A percentile compares a stretch with the other conserved stretches of the same genome.
These are phyloP conservation scores for Globisporangium nodosum DNA, from an alignment of 352 stramenopile genomes.

Conservation along the genomic window DNA sequence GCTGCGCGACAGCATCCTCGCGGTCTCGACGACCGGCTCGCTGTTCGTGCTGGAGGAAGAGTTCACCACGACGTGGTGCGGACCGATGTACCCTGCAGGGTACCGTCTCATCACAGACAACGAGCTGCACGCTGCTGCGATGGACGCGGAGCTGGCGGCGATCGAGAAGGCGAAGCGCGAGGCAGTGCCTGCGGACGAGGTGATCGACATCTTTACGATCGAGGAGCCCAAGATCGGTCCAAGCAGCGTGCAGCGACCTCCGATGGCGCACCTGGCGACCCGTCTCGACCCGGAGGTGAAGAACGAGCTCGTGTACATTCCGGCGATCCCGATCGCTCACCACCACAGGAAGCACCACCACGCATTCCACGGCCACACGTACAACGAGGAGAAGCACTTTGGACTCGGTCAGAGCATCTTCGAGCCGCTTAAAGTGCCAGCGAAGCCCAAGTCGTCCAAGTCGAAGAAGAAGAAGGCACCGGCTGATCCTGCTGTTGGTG, in stretches of 20 bases:
- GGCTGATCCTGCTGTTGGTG: not conserved
- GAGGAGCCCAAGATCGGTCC: conserved; percentile 2
- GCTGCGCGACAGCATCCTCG: conserved; percentile 42
- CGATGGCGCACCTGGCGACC: conserved; percentile 11
- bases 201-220: conserved; percentile 50
- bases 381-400: conserved; percentile 68
- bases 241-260: conserved; percentile 4
- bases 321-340: conserved; percentile 56
- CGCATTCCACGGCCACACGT: conserved; percentile 29
- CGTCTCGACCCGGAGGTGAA: conserved; percentile 7
- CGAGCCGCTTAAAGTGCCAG: conserved; percentile 49
- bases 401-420: conserved; percentile 68
- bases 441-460: conserved; percentile 29
- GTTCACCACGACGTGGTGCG: conserved; percentile 72
- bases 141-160: conserved; percentile 33
- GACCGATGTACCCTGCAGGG: conserved; percentile 78
- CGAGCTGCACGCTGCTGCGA: conserved; percentile 39
- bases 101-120: conserved; percentile 83
- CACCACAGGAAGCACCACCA: conserved; percentile 47
- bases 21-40: conserved; percentile 56
- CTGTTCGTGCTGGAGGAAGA: conserved; percentile 69
- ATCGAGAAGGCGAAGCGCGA: conserved; percentile 17
- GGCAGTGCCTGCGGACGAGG: not conserved
- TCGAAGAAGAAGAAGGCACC: conserved; percentile 28
- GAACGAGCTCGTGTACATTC: conserved; percentile 33